Percentiles rank a stretch among this genome's conserved stretches.
These are phyloP conservation scores for Sporothrix schenckii DNA, from an alignment of 2,329 filamentous ascomycete species.

Conservation along the genomic window DNA sequence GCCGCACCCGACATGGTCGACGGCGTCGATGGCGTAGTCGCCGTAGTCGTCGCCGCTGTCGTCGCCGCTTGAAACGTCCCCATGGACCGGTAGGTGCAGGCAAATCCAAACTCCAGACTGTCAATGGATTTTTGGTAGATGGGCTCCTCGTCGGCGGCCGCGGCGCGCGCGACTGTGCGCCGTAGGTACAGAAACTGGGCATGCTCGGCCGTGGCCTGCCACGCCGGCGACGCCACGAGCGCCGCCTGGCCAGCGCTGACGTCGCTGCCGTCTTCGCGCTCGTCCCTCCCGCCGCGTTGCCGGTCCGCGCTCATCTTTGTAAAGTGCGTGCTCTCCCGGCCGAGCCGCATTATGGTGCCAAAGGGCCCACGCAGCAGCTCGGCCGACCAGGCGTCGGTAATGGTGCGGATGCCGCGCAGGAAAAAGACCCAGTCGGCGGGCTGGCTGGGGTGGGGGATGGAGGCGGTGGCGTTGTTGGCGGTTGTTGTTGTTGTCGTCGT, in stretches of 20 bases:
- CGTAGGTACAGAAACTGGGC: background rate
- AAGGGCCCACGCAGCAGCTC: background rate
- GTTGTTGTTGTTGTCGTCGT: too few species aligned
- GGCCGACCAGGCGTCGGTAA: background rate
- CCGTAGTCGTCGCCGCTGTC: background rate
- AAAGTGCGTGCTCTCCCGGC: background rate
- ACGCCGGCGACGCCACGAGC: background rate
- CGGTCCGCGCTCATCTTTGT: background rate
- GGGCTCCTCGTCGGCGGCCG: background rate
- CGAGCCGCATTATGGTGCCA: background rate
- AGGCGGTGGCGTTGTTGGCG: too few species aligned
- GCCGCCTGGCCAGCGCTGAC: background rate
- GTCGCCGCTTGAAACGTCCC: background rate
- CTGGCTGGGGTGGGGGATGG: background rate
- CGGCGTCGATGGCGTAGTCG: background rate
- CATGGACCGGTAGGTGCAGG: slow-evolving; percentile 11
- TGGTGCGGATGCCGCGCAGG: slow-evolving; percentile 10
- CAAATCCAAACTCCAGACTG: background rate
- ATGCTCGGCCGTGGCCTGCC: slow-evolving; percentile 17
- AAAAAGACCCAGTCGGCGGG: slow-evolving; percentile 17
- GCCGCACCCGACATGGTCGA: background rate
- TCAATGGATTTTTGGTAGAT: slow-evolving; percentile 2
- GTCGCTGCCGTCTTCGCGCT: too few species aligned
- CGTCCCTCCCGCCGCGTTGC: too few species aligned
- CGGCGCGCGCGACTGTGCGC: background rate